Percentiles rank a stretch among this genome's conserved stretches.
These are phyloP conservation scores for Teratosphaeriaceae sp. DNA, from an alignment of 2,329 filamentous ascomycete species.

Conservation along the genomic window DNA sequence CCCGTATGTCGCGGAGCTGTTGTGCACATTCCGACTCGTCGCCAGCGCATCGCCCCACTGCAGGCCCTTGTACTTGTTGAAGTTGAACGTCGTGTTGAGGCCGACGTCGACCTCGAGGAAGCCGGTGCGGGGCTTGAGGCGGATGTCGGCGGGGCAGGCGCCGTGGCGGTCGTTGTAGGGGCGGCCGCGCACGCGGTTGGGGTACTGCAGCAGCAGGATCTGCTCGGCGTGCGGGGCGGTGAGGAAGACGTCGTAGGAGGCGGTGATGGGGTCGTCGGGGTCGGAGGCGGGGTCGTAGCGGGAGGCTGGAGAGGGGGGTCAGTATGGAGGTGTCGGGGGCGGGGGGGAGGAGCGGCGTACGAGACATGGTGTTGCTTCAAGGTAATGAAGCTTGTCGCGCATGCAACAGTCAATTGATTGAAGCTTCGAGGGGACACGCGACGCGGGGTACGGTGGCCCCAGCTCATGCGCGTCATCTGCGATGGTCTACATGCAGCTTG, in stretches of 20 bases:
- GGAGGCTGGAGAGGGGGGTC: neutral
- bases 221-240: constrained; percentile 59
- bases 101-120: constrained; percentile 92
- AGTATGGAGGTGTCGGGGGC: neutral
- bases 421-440: neutral
- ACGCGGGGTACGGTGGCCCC: neutral
- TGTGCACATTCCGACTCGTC: constrained; percentile 38
- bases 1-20: constrained; percentile 38
- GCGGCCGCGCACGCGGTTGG: constrained; percentile 63
- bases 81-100: constrained; percentile 63
- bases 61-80: constrained; percentile 77
- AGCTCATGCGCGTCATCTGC: neutral
- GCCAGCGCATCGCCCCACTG: constrained; percentile 73
- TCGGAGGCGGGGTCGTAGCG: constrained; percentile 12
- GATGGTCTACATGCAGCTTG: neutral
- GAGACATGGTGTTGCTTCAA: constrained; percentile 18
- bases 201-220: constrained; percentile 77
- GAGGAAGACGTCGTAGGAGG: constrained; percentile 74
- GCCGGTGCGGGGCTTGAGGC: constrained; percentile 73
- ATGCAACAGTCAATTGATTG: too few species aligned
- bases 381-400: too few species aligned
- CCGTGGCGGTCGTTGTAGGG: constrained; percentile 52
- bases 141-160: constrained; percentile 62
- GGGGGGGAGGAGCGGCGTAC: constrained; percentile 12
- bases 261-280: constrained; percentile 42